A percentile compares a stretch with the other conserved stretches of the same genome.
These are phyloP conservation scores for Kalmanozyma brasiliensis DNA, from an alignment of 1,284 basidiomycete species.

Conservation along the genomic window DNA sequence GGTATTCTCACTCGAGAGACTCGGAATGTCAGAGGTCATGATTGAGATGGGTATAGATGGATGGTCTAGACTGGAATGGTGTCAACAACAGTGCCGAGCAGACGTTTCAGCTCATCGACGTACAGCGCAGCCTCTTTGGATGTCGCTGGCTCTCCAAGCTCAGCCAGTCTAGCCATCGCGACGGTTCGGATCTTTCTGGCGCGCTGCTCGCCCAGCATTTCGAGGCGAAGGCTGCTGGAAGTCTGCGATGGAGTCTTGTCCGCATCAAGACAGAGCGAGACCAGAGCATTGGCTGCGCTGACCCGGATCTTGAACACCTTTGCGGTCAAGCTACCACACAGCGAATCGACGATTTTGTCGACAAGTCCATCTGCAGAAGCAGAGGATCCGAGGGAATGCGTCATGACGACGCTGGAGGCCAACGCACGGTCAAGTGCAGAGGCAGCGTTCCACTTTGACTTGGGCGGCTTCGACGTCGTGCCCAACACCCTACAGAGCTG, in stretches of 20 bases:
- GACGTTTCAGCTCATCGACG: constrained; percentile 23
- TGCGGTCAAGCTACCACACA: constrained; percentile 16
- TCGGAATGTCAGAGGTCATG: too few relatives aligned
- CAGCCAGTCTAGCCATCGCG: constrained; percentile 15
- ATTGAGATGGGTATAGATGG: too few relatives aligned
- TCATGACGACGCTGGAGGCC: constrained; percentile 10
- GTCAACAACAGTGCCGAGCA: constrained; percentile 1
- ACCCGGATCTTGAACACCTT: constrained; percentile 40
- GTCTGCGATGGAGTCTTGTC: too few relatives aligned
- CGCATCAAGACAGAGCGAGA: constrained; percentile 8
- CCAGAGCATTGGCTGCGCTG: constrained; percentile 23
- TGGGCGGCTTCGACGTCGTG: constrained; percentile 35
- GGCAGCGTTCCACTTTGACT: constrained; percentile 43
- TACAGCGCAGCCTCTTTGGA: constrained; percentile 30
- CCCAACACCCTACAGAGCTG: constrained; percentile 27
- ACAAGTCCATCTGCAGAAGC: constrained; percentile 5
- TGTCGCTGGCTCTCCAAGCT: constrained; percentile 3
- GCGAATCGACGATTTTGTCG: constrained; percentile 12
- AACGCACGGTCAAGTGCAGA: constrained; percentile 36
- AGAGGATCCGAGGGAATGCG: neutral
- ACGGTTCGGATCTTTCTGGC: constrained; percentile 1
- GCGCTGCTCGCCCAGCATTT: constrained; percentile 16
- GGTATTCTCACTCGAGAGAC: too few relatives aligned
- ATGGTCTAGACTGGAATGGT: too few relatives aligned
- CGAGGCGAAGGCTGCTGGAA: neutral